phyloP scores from a whole-genome alignment of 495 filamentous ascomycete genomes.

The Penicillium odoratum region DNA sequence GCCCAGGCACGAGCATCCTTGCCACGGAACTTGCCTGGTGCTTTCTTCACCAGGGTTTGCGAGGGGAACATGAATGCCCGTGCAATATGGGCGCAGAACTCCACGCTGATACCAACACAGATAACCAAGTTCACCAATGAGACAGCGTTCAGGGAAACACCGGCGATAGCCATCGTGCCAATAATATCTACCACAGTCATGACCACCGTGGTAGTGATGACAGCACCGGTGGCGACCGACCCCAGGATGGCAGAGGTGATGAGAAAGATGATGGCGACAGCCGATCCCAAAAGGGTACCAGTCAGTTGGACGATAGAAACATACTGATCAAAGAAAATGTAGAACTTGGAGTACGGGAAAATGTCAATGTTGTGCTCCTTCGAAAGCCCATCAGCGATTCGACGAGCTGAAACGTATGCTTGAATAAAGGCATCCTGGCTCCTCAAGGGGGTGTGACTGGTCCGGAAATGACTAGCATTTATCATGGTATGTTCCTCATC shows the following conservation, averaged over 20 bases:
- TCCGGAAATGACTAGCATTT: slow-evolving; percentile 85
- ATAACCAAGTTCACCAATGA: slow-evolving; percentile 97
- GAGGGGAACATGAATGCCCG: slow-evolving; percentile 94
- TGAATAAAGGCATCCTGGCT: slow-evolving; percentile 93
- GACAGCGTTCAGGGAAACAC: slow-evolving; percentile 93
- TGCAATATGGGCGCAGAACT: slow-evolving; percentile 97
- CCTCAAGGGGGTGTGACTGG: slow-evolving; percentile 78
- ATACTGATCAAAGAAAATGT: slow-evolving; percentile 99
- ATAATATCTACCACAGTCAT: slow-evolving; percentile 97
- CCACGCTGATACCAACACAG: slow-evolving; percentile 91
- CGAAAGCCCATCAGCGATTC: slow-evolving; percentile 76
- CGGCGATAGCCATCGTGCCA: slow-evolving; percentile 85
- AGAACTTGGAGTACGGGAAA: slow-evolving; percentile 95
- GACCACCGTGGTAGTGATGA: slow-evolving; percentile 79
- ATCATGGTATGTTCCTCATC: slow-evolving; percentile 64
- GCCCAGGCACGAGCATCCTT: slow-evolving; percentile 87
- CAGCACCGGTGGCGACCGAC: slow-evolving; percentile 74
- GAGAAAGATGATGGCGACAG: slow-evolving; percentile 77
- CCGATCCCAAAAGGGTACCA: slow-evolving; percentile 74
- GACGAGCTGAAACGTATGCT: slow-evolving; percentile 83
- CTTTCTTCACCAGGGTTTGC: slow-evolving; percentile 71
- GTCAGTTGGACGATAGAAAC: slow-evolving; percentile 78
- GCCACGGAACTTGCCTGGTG: slow-evolving; percentile 62
- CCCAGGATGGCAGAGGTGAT: slow-evolving; percentile 79
- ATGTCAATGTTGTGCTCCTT: slow-evolving; percentile 68